phyloP scores from a whole-genome alignment of 2,329 filamentous ascomycete species.

The Xylariaceae sp. region DNA sequence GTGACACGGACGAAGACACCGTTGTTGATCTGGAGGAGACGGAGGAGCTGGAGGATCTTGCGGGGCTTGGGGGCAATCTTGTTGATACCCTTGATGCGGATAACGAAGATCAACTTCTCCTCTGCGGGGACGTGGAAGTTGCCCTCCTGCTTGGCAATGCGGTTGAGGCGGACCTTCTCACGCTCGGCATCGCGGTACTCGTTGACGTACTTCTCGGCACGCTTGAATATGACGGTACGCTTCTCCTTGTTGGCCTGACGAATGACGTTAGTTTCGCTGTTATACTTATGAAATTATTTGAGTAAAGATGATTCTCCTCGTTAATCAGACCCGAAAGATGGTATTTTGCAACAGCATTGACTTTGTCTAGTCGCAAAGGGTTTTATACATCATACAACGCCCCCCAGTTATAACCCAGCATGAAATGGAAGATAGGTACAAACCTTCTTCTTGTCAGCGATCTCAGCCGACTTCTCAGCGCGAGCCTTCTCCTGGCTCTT shows the following conservation, averaged over 20 bases:
- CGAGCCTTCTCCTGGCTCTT: conserved; percentile 99
- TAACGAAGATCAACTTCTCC: conserved; percentile 94
- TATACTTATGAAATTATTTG: neutral
- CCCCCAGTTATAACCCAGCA: conserved; percentile 30
- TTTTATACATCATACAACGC: conserved; percentile 84
- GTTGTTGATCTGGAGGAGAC: conserved; percentile 99
- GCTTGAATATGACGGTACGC: conserved; percentile 99
- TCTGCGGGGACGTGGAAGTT: conserved; percentile 94
- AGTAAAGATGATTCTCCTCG: conserved; percentile 29
- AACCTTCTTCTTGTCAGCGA: conserved; percentile 91
- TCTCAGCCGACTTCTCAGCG: conserved; percentile 81
- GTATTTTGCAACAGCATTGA: conserved; percentile 98
- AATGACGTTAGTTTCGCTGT: conserved; percentile 45
- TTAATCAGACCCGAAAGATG: conserved; percentile 99
- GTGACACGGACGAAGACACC: conserved; percentile 97
- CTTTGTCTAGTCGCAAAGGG: conserved; percentile 89
- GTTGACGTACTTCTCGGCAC: conserved; percentile 99
- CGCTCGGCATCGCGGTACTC: conserved; percentile 99
- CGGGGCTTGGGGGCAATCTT: conserved; percentile 99
- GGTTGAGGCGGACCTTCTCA: conserved; percentile 94
- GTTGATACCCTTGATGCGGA: conserved; percentile 99
- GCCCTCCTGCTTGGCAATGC: conserved; percentile 89
- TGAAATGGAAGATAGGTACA: conserved; percentile 48
- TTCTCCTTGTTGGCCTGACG: conserved; percentile 95
- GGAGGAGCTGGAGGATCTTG: conserved; percentile 99